Conservation (phyloP, 805 yeast species). For the Metschnikowia koreensis region DNA sequence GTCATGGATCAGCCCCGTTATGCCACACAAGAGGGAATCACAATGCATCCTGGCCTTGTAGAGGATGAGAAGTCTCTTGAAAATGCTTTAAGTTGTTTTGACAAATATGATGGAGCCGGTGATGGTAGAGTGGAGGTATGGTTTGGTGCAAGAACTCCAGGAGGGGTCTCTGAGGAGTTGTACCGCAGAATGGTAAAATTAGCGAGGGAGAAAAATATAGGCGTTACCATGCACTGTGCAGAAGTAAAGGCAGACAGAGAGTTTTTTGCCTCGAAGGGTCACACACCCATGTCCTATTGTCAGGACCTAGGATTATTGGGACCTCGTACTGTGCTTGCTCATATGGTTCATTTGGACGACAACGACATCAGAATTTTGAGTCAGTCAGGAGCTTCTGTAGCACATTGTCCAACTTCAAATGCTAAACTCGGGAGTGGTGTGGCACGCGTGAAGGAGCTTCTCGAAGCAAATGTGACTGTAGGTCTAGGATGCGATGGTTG, state of each 20-base stretch:
- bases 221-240: slow-evolving; percentile 17
- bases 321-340: slow-evolving; percentile 18
- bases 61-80: slow-evolving; percentile 14
- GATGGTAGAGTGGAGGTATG: slow-evolving; percentile 17
- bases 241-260: slow-evolving; percentile 17
- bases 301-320: slow-evolving; percentile 13
- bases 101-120: slow-evolving; percentile 12
- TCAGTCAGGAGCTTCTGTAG: slow-evolving; percentile 16
- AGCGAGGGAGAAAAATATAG: slow-evolving; percentile 14
- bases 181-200: slow-evolving; percentile 14
- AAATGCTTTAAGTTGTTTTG: slow-evolving; percentile 11
- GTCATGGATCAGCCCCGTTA: slow-evolving; percentile 20
- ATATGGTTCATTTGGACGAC: slow-evolving; percentile 18
- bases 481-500: slow-evolving; percentile 23
- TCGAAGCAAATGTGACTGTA: slow-evolving; percentile 15
- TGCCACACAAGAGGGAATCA: slow-evolving; percentile 17
- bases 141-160: slow-evolving; percentile 18
- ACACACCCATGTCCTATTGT: slow-evolving; percentile 18
- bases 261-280: slow-evolving; percentile 17
- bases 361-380: slow-evolving; percentile 12
- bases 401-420: slow-evolving; percentile 20
- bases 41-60: slow-evolving; percentile 15
- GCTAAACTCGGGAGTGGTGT: slow-evolving; percentile 22
- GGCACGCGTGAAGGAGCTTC: slow-evolving; percentile 18
- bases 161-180: slow-evolving; percentile 16